phyloP scores from a whole-genome alignment of 495 filamentous ascomycete genomes.

The Lepraria neglecta region DNA sequence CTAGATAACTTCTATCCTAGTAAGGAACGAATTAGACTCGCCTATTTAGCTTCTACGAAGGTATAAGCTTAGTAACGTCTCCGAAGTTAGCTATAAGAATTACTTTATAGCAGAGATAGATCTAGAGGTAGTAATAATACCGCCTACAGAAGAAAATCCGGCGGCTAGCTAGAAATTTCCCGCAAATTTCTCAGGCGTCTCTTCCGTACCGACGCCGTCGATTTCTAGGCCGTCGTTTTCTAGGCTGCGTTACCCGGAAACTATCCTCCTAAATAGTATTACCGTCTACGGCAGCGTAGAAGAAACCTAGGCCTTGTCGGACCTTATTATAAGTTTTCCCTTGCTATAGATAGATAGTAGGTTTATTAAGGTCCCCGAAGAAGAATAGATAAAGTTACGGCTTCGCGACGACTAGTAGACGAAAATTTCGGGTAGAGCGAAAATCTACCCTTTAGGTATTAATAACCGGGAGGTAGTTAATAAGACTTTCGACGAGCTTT shows the following conservation, averaged over 20 bases:
- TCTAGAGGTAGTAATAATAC: too few relatives aligned
- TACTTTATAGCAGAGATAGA: background rate
- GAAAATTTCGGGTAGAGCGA: background rate
- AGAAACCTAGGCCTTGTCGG: background rate
- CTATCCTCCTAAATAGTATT: background rate
- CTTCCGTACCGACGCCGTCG: too few relatives aligned
- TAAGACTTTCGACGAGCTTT: constrained; percentile 20
- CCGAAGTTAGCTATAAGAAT: background rate
- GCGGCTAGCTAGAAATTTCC: too few relatives aligned
- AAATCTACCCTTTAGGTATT: constrained; percentile 3
- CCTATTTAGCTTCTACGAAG: background rate
- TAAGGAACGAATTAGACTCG: background rate
- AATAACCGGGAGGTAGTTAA: constrained; percentile 21
- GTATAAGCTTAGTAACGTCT: background rate
- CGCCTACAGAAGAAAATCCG: background rate
- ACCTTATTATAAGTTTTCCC: background rate
- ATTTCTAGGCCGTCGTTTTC: background rate
- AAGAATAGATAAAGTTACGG: constrained; percentile 6
- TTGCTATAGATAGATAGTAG: background rate
- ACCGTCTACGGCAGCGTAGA: background rate
- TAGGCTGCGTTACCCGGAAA: background rate
- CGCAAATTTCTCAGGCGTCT: background rate
- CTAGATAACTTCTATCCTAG: background rate
- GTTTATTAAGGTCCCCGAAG: background rate
- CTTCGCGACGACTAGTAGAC: background rate